Evolutionary conservation across 148 eudicot genomes (phyloP).

Genomic region (Diospyros kaki): DNA sequence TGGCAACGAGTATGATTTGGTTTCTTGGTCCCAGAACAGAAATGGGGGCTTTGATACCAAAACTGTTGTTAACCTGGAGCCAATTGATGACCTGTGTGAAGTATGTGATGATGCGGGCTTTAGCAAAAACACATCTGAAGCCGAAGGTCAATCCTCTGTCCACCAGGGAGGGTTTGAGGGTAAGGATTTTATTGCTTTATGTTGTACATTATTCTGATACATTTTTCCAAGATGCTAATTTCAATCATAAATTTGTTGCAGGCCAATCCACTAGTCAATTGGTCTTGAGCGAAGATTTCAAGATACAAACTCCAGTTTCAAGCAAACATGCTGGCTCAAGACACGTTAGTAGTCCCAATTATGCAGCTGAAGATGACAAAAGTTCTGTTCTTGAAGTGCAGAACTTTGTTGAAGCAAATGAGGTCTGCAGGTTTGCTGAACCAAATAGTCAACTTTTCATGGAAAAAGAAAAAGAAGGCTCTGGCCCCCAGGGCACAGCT

Average conservation of each 20-base stretch:
- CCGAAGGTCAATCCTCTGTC: background rate
- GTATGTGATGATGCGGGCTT: too few species aligned
- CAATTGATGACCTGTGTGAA: background rate
- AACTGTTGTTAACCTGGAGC: background rate
- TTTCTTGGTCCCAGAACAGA: background rate
- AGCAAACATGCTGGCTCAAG: too few species aligned
- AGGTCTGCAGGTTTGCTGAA: background rate
- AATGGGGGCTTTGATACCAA: background rate
- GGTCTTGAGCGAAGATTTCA: background rate
- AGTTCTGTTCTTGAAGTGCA: too few species aligned
- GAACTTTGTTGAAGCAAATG: background rate
- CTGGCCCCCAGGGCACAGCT: too few species aligned
- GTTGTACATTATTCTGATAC: background rate
- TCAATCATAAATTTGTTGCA: slow-evolving; percentile 4
- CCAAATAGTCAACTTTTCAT: background rate
- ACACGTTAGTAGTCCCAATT: too few species aligned
- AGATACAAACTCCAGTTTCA: background rate
- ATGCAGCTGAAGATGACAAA: too few species aligned
- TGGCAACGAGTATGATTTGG: too few species aligned
- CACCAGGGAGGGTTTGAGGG: background rate
- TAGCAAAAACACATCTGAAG: background rate
- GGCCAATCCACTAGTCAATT: too few species aligned
- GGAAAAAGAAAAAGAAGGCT: slow-evolving; percentile 5
- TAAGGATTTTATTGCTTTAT: background rate
- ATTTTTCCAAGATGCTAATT: background rate